phyloP scores from a whole-genome alignment of 2,329 filamentous ascomycete genomes.

The Neocatenulostroma microsporum region DNA sequence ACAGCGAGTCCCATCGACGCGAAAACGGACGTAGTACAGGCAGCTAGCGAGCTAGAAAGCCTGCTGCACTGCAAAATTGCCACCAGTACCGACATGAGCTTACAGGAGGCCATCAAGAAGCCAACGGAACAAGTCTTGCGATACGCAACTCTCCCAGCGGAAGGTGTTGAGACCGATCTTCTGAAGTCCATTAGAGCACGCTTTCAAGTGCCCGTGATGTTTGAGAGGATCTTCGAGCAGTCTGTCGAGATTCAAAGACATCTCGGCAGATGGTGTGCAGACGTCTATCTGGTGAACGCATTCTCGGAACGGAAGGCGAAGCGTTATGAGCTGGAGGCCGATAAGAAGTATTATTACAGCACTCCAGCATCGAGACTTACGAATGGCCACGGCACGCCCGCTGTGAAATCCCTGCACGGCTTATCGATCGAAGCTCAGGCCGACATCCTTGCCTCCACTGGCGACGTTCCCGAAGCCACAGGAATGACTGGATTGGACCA shows the following conservation, averaged over 20 bases:
- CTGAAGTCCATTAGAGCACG: constrained; percentile 48
- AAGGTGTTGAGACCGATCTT: constrained; percentile 57
- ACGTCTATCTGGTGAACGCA: constrained; percentile 48
- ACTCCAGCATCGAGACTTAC: too few relatives aligned
- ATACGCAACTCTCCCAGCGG: constrained; percentile 45
- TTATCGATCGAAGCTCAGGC: too few relatives aligned
- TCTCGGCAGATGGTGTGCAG: constrained; percentile 77
- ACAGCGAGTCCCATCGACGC: constrained; percentile 92
- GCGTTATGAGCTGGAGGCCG: constrained; percentile 18
- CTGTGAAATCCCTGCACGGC: too few relatives aligned
- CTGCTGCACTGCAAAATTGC: constrained; percentile 76
- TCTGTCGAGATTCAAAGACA: constrained; percentile 54
- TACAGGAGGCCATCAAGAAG: constrained; percentile 51
- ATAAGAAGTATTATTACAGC: constrained; percentile 29
- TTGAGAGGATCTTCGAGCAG: constrained; percentile 53
- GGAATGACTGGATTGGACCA: too few relatives aligned
- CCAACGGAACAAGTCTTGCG: constrained; percentile 52
- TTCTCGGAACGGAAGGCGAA: constrained; percentile 17
- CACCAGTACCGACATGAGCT: constrained; percentile 57
- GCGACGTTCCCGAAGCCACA: too few relatives aligned
- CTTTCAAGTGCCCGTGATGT: constrained; percentile 45
- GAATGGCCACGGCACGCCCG: too few relatives aligned
- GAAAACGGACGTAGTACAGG: constrained; percentile 62
- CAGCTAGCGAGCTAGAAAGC: constrained; percentile 61
- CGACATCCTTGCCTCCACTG: too few relatives aligned